A percentile compares a stretch with the other conserved stretches of the same genome.
These are phyloP conservation scores for Coix lacrymajobi DNA, from an alignment of 176 grass and related monocot genomes.

Conservation along the genomic window DNA sequence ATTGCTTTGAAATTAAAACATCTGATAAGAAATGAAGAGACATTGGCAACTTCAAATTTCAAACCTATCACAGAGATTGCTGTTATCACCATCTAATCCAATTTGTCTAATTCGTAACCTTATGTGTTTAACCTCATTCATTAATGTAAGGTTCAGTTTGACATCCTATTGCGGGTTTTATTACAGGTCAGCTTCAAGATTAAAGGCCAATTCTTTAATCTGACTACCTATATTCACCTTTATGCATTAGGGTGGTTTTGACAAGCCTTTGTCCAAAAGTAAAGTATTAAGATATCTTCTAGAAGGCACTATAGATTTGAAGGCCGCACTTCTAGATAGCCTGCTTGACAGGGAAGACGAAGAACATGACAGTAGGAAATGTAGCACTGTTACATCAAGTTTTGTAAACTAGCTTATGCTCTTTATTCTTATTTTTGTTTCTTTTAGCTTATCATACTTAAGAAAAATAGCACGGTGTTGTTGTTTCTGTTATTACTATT, in stretches of 20 bases:
- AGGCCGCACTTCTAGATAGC: conserved; percentile 34
- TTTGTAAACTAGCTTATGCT: conserved; percentile 9
- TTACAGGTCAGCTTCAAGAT: background rate
- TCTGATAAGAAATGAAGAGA: conserved; percentile 3
- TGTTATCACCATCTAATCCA: background rate
- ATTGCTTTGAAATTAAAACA: background rate
- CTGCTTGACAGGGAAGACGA: conserved; percentile 48
- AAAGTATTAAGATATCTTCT: conserved; percentile 61
- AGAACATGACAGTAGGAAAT: conserved; percentile 26
- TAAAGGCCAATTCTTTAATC: background rate
- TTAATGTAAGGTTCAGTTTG: background rate
- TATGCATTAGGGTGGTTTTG: conserved; percentile 40
- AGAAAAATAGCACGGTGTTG: background rate
- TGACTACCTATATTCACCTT: conserved; percentile 9
- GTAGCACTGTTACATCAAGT: conserved; percentile 33
- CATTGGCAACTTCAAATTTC: background rate
- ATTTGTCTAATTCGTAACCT: background rate
- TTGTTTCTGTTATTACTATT: background rate
- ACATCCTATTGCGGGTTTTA: background rate
- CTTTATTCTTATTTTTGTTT: conserved; percentile 2
- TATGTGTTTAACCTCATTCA: background rate
- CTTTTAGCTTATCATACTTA: background rate
- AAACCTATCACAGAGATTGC: background rate
- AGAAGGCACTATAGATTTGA: conserved; percentile 56
- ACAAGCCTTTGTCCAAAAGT: conserved; percentile 38